Conservation (phyloP, 2,329 filamentous ascomycete species). For the Ampelomyces quisqualis region DNA sequence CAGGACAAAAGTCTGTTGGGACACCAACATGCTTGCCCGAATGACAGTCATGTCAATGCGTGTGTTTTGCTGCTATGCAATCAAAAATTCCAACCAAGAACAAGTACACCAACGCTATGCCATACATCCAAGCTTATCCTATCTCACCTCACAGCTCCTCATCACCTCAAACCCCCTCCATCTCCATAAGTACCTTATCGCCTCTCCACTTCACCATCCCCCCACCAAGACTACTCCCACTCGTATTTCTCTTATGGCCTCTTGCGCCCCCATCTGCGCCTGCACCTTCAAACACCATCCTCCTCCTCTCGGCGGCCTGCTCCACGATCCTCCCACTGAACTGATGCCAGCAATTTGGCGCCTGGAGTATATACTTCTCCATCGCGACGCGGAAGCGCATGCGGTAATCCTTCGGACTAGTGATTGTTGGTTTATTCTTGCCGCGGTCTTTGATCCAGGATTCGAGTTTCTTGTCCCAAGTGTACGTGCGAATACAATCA, state of each 20-base stretch:
- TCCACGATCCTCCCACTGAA: slow-evolving; percentile 48
- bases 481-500: slow-evolving; percentile 94
- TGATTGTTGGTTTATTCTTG: slow-evolving; percentile 85
- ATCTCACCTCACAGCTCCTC: too few species aligned
- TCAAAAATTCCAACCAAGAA: neutral
- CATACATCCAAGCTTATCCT: neutral
- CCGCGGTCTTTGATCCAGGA: slow-evolving; percentile 99
- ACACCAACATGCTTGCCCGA: too few species aligned
- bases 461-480: slow-evolving; percentile 99
- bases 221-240: slow-evolving; percentile 14
- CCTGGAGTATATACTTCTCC: slow-evolving; percentile 80
- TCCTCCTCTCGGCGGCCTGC: slow-evolving; percentile 18
- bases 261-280: slow-evolving; percentile 4
- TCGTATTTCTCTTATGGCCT: slow-evolving; percentile 20
- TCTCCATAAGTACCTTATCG: slow-evolving; percentile 1
- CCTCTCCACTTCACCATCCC: slow-evolving; percentile 9
- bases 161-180: slow-evolving; percentile 2
- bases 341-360: slow-evolving; percentile 74
- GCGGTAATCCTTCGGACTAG: slow-evolving; percentile 96
- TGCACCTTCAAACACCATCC: slow-evolving; percentile 13
- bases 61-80: neutral
- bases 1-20: too few species aligned
- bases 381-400: slow-evolving; percentile 94
- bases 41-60: too few species aligned
- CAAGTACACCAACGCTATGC: slow-evolving; percentile 7